Evolutionary conservation across 2,329 filamentous ascomycete species (phyloP), one percentile per base, ranked within the genome.

Genomic region (Alternaria solani): DNA sequence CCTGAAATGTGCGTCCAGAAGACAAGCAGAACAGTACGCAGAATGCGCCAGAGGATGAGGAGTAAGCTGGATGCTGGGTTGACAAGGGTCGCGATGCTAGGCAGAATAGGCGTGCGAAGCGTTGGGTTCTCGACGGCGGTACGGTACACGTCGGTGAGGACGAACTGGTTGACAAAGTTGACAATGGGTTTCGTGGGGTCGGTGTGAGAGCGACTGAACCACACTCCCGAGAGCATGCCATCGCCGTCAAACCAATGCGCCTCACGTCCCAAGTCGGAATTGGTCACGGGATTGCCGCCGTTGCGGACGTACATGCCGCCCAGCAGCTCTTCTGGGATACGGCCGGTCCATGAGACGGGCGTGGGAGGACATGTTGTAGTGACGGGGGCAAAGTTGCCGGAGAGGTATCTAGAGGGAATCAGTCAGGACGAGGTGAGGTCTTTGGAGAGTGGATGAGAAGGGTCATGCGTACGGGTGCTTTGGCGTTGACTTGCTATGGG

Each of bases 171-270:
- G 55, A 89, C 88, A 55, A 91, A 92, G 55, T 89, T 82, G 0
- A 89, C 88, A 58, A 81, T 73, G 1, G 89, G 82, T 2, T 75
- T 64, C 3, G 75, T 75, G 3, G 72, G 68, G 38, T 81, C 72
- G 6, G 71, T 42, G 12, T 48, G 32, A 78, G 75, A 59, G 2
- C 80, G 81, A 28, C 80, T 80, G 71, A 90, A 92, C 18, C 82
- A 81, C 0, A 92, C 88, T 1, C 89, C 89, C 30, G 86, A 86
- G 11, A 92, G 84, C 89, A 92, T 92, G 5, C 89, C 90, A 72
- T 92, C 89, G 32, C 90, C 89, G 66, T 92, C 90, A 62, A 92
- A 92, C 89, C 89, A 91, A 71, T 92, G 89, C 8, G 87, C 84
- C 70, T 90, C 87, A 63, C 88, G 83, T 39, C 83, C 84, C 3